Evolutionary conservation across 2,329 filamentous ascomycete species (phyloP), one percentile per base, ranked within the genome.

Genomic region (Penicillium janthinellum): DNA sequence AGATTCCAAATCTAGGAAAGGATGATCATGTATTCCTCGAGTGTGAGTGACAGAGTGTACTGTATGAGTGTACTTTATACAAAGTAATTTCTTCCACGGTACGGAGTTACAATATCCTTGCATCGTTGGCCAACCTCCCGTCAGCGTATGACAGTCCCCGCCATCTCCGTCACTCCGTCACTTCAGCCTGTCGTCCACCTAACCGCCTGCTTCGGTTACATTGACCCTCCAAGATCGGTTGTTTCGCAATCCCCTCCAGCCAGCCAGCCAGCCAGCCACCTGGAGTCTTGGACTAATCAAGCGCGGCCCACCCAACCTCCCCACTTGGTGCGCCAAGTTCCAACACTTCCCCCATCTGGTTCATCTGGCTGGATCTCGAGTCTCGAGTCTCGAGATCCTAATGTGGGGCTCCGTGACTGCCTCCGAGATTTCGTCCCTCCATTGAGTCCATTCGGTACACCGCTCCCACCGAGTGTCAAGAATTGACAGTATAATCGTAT

Each of bases 291-390:
- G 35, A 31, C 10, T 34, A 34, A 41, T 53, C 31, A 58, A 58
- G 38, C 28, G 37, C 31, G 44, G 39, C 35, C 34, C 51, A 49
- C 34, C 17, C 17, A 20, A 35, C n/a, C 55, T 56, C 41, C 42
- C 62, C 63, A 59, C 63, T 58, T 59, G 20, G 55, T 35, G 59
- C 52, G 39, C 54, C 39, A 39, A 58, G 45, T 12, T 41, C 51
- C 39, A 34, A 58, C 51, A 58, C 51, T 12, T 14, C 20, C 14
- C 41, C 51, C 50, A 58, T 57, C 50, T 17, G 6, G 14, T 17
- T 50, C 53, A 50, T 59, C 56, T 50, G 50, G 59, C 57, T 61
- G 61, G 58, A 68, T 68, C 59, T 66, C 49, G 22, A 20, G 20
- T 20, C 20, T 20, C 20, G 22, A 22, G 22, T 22, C 22, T 22